phyloP scores from a whole-genome alignment of 768 basidiomycete species.

The Cyathus striatus region DNA sequence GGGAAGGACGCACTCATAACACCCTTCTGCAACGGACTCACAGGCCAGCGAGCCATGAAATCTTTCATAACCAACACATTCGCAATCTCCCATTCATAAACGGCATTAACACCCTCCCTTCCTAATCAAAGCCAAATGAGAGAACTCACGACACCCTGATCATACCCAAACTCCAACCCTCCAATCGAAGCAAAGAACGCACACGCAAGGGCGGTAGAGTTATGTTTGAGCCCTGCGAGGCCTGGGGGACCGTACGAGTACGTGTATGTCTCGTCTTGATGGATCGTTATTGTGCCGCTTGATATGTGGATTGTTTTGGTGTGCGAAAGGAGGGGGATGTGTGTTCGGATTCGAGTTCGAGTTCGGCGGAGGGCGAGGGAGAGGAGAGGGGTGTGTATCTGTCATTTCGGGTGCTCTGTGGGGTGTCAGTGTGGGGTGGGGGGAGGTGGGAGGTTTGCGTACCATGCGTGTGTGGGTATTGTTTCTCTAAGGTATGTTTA shows the following conservation, averaged over 20 bases:
- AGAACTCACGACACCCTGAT: slow-evolving; percentile 62
- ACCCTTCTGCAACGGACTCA: slow-evolving; percentile 70
- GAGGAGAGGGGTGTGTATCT: background rate
- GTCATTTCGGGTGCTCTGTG: background rate
- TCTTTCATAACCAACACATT: slow-evolving; percentile 83
- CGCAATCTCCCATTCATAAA: slow-evolving; percentile 45
- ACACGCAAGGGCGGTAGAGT: slow-evolving; percentile 61
- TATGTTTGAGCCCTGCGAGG: slow-evolving; percentile 55
- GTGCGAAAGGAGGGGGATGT: background rate
- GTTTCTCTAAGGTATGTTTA: too few species aligned
- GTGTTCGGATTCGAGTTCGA: background rate
- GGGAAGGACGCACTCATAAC: slow-evolving; percentile 56
- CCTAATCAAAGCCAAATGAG: background rate
- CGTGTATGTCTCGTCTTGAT: slow-evolving; percentile 42
- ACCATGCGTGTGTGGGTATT: too few species aligned
- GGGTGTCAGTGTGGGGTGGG: too few species aligned
- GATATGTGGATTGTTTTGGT: background rate
- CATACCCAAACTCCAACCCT: slow-evolving; percentile 76
- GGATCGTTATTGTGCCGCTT: slow-evolving; percentile 26
- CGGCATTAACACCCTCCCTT: background rate
- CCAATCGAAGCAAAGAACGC: slow-evolving; percentile 75
- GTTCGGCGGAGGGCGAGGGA: background rate
- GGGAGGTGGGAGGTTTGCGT: too few species aligned
- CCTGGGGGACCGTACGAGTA: slow-evolving; percentile 76
- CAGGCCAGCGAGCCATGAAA: slow-evolving; percentile 63